Base-by-base conservation (phyloP, 169 alveolate species). In the Cryptosporidium meleagridis region DNA sequence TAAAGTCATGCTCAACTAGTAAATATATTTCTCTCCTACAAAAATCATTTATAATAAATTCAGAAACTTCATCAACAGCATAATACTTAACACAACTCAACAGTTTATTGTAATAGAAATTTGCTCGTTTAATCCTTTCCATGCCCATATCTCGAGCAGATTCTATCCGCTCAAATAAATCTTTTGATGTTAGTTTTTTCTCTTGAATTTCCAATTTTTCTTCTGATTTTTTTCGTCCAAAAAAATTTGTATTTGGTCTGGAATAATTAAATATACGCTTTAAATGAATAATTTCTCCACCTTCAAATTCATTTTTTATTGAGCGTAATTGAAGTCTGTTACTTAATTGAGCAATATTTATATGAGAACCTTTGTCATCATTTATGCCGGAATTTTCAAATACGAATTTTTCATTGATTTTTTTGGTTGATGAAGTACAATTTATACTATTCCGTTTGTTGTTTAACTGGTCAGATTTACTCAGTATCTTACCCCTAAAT, bases 121-220 rank as follows among this genome's bases (percentile, higher is more conserved):
- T 48, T 26, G 89, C 89, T 31, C 89, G 37, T n/a, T 41, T 35
- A 2, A 80, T 59, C 41, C 89, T 80, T 21, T 80, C 89, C 7
- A 44, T 62, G 3, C 89, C 70, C 48, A 61, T 14, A 58, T 65
- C 62, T 8, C 75, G 89, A 31, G 89, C 89, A 31, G 18, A 59
- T 44, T 80, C 89, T 10, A 80, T 59, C 12, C 44, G 52, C 12
- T 80, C 89, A 80, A 45, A n/a, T 23, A 80, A 80, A 37, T 62
- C 70, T 29, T 59, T 37, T 1, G 52, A 26, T 6, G 89, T 61
- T 16, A 62, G 16, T 48, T 14, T 69, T 39, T 80, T 80, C 23
- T 44, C 89, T 16, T 39, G 51, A 26, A 29, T 16, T 1, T 23
- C 21, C n/a, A 21, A 41, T 23, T 44, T 23, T 44, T 80, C 75